Percentiles rank a stretch among this genome's conserved stretches.
These are phyloP conservation scores for Phialophora macrospora DNA, from an alignment of 2,329 filamentous ascomycete genomes.

Conservation along the genomic window DNA sequence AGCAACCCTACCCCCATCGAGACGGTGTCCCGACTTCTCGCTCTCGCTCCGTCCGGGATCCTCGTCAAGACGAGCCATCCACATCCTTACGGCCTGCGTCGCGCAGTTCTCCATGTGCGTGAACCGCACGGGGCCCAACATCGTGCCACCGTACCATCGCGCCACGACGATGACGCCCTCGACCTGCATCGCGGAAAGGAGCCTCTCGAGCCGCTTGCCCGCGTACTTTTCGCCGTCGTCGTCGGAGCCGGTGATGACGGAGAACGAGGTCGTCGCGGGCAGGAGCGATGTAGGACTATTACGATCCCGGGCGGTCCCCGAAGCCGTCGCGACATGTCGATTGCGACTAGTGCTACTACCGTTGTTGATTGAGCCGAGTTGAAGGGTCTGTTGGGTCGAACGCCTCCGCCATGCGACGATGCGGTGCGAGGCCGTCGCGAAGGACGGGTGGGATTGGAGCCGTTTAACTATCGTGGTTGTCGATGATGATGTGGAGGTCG, in stretches of 20 bases:
- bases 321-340: neutral
- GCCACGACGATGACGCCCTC: slow-evolving; percentile 58
- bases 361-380: neutral
- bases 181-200: slow-evolving; percentile 52
- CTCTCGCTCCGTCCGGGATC: too few species aligned
- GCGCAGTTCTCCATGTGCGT: slow-evolving; percentile 58
- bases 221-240: slow-evolving; percentile 62
- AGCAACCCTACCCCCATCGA: too few species aligned
- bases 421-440: slow-evolving; percentile 55
- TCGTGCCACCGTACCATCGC: slow-evolving; percentile 60
- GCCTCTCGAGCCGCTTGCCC: slow-evolving; percentile 54
- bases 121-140: slow-evolving; percentile 60
- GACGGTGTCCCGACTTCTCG: too few species aligned
- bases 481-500: neutral
- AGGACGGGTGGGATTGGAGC: slow-evolving; percentile 52
- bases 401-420: slow-evolving; percentile 58
- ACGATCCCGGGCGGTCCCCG: too few species aligned
- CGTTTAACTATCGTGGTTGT: slow-evolving; percentile 40
- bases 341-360: too few species aligned
- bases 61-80: slow-evolving; percentile 30
- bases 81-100: slow-evolving; percentile 54
- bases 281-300: too few species aligned
- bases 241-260: slow-evolving; percentile 54
- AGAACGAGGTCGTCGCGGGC: slow-evolving; percentile 31
- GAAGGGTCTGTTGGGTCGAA: slow-evolving; percentile 54